Evolutionary conservation across 345 rosid genomes (phyloP).

Genomic region (Eucalyptus globulus): DNA sequence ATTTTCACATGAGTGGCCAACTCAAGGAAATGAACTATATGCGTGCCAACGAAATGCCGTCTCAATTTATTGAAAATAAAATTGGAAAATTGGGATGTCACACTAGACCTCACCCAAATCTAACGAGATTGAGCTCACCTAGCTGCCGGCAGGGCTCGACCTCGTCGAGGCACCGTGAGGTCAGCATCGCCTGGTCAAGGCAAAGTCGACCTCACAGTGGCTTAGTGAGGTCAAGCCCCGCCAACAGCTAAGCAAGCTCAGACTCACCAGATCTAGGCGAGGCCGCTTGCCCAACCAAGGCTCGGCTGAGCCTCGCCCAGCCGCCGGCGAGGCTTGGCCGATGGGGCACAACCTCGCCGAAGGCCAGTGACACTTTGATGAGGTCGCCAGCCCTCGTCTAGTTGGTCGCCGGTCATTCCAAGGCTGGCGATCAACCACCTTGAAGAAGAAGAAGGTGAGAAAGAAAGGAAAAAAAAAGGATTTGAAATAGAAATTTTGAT

Average conservation of each 20-base stretch:
- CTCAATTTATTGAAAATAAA: no score
- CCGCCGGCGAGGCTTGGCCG: fast-evolving
- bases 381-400: fast-evolving
- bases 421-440: fast-evolving
- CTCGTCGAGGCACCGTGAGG: no score
- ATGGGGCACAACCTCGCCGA: fast-evolving
- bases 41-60: no score
- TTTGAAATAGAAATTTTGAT: no score
- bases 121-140: fast-evolving
- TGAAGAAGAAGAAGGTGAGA: no score
- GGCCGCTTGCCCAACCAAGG: no score
- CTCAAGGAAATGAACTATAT: no score
- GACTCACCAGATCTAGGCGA: no score
- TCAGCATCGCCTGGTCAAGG: fast-evolving
- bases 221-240: fast-evolving
- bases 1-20: no score
- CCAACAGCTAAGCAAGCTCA: fast-evolving
- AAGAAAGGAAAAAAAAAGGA: no score
- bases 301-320: fast-evolving
- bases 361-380: fast-evolving
- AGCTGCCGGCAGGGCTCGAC: fast-evolving
- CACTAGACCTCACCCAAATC: no score
- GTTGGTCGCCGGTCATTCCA: fast-evolving
- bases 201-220: fast-evolving
- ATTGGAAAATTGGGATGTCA: no score